Evolutionary conservation across 306 rosid genomes (phyloP).

Genomic region (Castanopsis chinensis): DNA sequence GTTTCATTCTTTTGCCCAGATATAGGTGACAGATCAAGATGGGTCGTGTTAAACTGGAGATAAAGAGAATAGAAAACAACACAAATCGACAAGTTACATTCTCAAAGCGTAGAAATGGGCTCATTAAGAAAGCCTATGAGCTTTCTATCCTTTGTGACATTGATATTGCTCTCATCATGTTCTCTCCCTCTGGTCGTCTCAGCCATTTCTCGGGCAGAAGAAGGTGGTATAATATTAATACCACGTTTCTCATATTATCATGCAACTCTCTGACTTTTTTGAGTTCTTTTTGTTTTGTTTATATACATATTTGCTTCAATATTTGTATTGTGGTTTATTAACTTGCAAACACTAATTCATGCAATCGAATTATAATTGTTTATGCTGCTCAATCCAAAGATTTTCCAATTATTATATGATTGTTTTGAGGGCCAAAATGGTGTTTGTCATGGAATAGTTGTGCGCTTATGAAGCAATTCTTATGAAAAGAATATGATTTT

Average conservation of each 20-base stretch:
- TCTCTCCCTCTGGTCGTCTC: constrained; percentile 65
- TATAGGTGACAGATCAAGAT: constrained; percentile 27
- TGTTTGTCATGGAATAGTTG: no score
- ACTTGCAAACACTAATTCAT: not conserved
- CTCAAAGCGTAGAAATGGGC: constrained; percentile 84
- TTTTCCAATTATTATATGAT: not conserved
- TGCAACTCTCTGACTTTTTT: not conserved
- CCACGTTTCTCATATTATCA: not conserved
- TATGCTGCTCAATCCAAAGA: not conserved
- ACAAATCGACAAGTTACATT: constrained; percentile 81
- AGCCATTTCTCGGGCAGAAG: constrained; percentile 69
- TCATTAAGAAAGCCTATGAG: constrained; percentile 83
- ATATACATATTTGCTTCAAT: not conserved
- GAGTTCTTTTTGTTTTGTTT: not conserved
- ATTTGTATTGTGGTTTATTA: not conserved
- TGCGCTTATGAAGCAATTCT: no score
- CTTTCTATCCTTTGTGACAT: constrained; percentile 76
- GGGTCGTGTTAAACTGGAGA: constrained; percentile 90
- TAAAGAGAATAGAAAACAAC: constrained; percentile 74
- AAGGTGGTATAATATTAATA: constrained; percentile 33
- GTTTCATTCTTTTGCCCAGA: constrained; percentile 17
- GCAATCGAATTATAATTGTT: not conserved
- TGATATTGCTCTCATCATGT: constrained; percentile 82
- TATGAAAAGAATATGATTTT: no score
- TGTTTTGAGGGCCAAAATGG: not conserved